Evolutionary conservation across 257 asterid genomes (phyloP), one percentile per base, ranked within the genome.

Genomic region (Nicotiana benthamiana): DNA sequence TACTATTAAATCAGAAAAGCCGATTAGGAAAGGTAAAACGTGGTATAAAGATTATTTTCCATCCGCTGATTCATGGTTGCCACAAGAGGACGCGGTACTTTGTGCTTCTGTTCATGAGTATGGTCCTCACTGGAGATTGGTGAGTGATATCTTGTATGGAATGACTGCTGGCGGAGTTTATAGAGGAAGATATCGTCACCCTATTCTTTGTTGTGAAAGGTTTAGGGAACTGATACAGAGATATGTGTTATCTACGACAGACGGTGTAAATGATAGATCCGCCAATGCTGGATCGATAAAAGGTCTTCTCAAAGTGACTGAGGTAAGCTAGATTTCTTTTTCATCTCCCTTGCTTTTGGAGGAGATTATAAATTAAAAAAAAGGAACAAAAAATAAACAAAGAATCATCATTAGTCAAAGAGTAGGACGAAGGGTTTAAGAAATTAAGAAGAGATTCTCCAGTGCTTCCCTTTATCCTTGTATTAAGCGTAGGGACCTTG

Each of bases 181-280:
- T 82, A 86, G 92, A 30, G 99, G 99, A 67, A 89, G 92, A 88
- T 92, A 86, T 83, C 97, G 98, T 65, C 93, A 92, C 86, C 97
- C 95, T 75, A 87, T 89, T 60, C 97, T 94, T 85, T 96, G 99
- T 86, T 91, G 95, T 54, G 99, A 96, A 89, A 93, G 99, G 84
- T 92, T 89, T 84, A 90, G 99, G 93, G 98, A 92, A 79, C 93
- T 96, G 51, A 80, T 90, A 24, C 99, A 96, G 78, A 94, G 88
- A 87, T 88, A 96, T 80, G 90, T 96, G 68, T 86, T 96, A 60
- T 90, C 97, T 40, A 83, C 80, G 40, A 83, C 83, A 76, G 99
- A 94, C 77, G 79, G 89, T 83, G 77, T 89, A 53, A 89, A 86
- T 83, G 98, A 95, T 78, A 95, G 91, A 84, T 87, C 90, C 64